These are phyloP conservation scores for Aspergillus incahuasiensis DNA, from an alignment of 495 filamentous ascomycete species.

Conservation along the genomic window DNA sequence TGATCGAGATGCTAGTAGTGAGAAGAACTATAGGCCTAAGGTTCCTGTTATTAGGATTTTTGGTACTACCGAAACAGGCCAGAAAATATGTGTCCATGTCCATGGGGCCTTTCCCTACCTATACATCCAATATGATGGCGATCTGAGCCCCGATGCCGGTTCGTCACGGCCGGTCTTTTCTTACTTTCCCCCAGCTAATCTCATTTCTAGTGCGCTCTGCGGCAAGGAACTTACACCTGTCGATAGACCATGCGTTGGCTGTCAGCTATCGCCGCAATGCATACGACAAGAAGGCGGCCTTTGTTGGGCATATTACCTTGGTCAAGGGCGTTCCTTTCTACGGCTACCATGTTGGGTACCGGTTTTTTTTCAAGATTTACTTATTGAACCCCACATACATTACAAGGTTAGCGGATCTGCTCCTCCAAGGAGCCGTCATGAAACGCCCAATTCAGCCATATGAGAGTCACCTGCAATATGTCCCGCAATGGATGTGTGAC, in stretches of 20 bases:
- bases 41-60: conserved; percentile 90
- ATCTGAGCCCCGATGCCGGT: conserved; percentile 63
- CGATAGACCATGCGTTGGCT: conserved; percentile 81
- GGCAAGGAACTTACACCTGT: conserved; percentile 66
- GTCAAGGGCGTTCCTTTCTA: conserved; percentile 95
- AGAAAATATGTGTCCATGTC: conserved; percentile 94
- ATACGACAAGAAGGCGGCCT: conserved; percentile 60
- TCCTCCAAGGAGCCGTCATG: conserved; percentile 83
- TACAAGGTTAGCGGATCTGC: conserved; percentile 74
- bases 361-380: conserved; percentile 90
- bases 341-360: conserved; percentile 89
- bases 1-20: conserved; percentile 45
- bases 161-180: conserved; percentile 14
- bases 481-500: conserved; percentile 96
- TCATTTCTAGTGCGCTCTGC: conserved; percentile 57
- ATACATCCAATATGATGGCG: conserved; percentile 79
- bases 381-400: conserved; percentile 79
- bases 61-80: conserved; percentile 89
- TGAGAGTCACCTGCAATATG: conserved; percentile 86
- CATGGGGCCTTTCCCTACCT: conserved; percentile 95
- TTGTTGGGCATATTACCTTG: conserved; percentile 83
- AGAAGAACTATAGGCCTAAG: conserved; percentile 54
- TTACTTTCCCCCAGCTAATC: conserved; percentile 11
- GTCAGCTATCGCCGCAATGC: conserved; percentile 73
- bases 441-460: conserved; percentile 80